Percentiles rank a stretch among this genome's conserved stretches.
These are phyloP conservation scores for Saccharomyces uvarum DNA, from an alignment of 1,139 yeast species.

Conservation along the genomic window DNA sequence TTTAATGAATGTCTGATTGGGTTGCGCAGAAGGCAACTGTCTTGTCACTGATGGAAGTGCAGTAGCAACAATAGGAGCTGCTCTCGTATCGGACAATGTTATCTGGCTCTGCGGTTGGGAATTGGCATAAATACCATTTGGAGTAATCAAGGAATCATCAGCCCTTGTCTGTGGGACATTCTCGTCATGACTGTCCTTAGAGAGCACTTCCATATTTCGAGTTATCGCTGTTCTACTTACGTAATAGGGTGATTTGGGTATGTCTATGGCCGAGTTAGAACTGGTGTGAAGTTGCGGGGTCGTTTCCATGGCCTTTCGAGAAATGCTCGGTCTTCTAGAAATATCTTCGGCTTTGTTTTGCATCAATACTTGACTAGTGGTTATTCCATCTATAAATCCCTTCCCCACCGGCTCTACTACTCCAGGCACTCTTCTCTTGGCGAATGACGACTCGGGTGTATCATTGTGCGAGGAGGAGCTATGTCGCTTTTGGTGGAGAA, in stretches of 20 bases:
- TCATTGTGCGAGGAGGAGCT: conserved; percentile 3
- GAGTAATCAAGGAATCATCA: not conserved
- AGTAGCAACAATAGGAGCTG: conserved; percentile 35
- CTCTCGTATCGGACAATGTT: conserved; percentile 9
- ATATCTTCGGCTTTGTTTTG: not conserved
- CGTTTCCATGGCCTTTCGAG: not conserved
- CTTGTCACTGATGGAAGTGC: conserved; percentile 19
- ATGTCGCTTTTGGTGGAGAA: conserved; percentile 5
- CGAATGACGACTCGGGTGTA: not conserved
- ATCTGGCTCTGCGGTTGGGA: not conserved
- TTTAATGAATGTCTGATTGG: conserved; percentile 63
- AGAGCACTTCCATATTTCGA: not conserved
- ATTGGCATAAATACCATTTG: not conserved
- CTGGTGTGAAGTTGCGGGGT: not conserved
- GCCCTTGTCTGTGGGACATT: not conserved
- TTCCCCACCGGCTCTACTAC: not conserved
- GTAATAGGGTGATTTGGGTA: not conserved
- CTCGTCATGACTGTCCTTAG: not conserved
- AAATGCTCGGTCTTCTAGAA: not conserved
- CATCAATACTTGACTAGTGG: not conserved
- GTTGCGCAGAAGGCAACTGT: conserved; percentile 33
- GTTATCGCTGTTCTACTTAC: not conserved
- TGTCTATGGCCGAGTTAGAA: not conserved
- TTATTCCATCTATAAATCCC: not conserved
- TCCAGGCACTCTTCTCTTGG: not conserved